phyloP scores from a whole-genome alignment of 169 alveolate genomes.

The Plasmodium sp. region DNA sequence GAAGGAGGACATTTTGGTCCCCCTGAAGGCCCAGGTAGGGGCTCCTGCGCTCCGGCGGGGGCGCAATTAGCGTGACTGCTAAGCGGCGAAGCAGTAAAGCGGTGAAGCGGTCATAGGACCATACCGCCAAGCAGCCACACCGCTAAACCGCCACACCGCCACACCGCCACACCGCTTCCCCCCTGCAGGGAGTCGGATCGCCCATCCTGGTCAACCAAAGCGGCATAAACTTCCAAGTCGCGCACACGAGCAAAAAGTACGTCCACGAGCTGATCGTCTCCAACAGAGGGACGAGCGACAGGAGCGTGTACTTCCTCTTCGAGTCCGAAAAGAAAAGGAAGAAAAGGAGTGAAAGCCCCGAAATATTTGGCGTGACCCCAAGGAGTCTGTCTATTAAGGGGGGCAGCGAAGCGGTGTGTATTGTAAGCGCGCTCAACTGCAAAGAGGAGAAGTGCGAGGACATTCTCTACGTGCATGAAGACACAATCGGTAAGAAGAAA shows the following conservation, averaged over 20 bases:
- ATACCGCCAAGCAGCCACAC: neutral
- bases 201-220: constrained; percentile 40
- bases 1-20: constrained; percentile 20
- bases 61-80: neutral
- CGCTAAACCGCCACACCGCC: neutral
- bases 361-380: constrained; percentile 57
- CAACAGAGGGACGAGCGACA: constrained; percentile 49
- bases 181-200: constrained; percentile 27
- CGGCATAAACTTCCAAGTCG: constrained; percentile 4
- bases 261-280: constrained; percentile 40
- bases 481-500: constrained; percentile 23
- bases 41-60: neutral
- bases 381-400: constrained; percentile 31
- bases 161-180: neutral
- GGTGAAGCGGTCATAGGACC: too few species aligned
- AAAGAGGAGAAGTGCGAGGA: constrained; percentile 68
- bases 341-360: constrained; percentile 10
- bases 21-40: constrained; percentile 41
- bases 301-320: constrained; percentile 25
- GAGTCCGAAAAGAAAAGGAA: constrained; percentile 56
- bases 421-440: constrained; percentile 27
- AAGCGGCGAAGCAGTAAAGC: neutral
- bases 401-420: constrained; percentile 31
- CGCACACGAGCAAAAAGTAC: constrained; percentile 44
- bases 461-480: constrained; percentile 39